phyloP scores from a whole-genome alignment of 2,329 filamentous ascomycete genomes.

The Phyllosticta citrichinensis region DNA sequence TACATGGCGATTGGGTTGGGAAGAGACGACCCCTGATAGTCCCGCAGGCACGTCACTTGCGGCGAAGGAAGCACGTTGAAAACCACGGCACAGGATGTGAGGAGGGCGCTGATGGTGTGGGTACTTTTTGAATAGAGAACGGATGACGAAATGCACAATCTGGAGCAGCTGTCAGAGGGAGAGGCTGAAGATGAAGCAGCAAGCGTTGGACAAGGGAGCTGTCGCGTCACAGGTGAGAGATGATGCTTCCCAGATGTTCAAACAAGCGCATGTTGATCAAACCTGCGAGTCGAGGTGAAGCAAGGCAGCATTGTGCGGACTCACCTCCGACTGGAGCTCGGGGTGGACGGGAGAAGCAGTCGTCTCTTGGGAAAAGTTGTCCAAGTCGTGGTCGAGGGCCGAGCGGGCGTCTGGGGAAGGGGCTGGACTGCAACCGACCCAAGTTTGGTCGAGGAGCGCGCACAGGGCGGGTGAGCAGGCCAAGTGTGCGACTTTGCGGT shows the following conservation, averaged over 20 bases:
- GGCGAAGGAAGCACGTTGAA: slow-evolving; percentile 41
- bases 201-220: background rate
- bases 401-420: slow-evolving; percentile 30
- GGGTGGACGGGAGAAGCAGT: slow-evolving; percentile 20
- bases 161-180: slow-evolving; percentile 38
- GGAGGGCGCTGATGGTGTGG: slow-evolving; percentile 44
- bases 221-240: background rate
- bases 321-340: slow-evolving; percentile 34
- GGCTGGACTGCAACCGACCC: slow-evolving; percentile 45
- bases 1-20: slow-evolving; percentile 61
- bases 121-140: slow-evolving; percentile 59
- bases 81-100: slow-evolving; percentile 80
- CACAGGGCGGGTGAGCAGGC: slow-evolving; percentile 30
- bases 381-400: slow-evolving; percentile 24
- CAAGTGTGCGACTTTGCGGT: slow-evolving; percentile 34
- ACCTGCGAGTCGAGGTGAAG: background rate
- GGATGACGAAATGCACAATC: slow-evolving; percentile 50
- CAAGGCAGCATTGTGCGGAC: slow-evolving; percentile 14
- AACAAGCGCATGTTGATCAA: background rate
- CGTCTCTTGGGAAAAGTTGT: slow-evolving; percentile 34
- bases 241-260: background rate
- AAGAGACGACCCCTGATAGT: slow-evolving; percentile 57
- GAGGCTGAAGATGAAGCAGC: slow-evolving; percentile 12
- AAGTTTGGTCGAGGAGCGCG: slow-evolving; percentile 55
- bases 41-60: slow-evolving; percentile 28